Evolutionary conservation across 2,329 filamentous ascomycete species (phyloP), one percentile per base, ranked within the genome.

Genomic region (Exophiala viscosa): DNA sequence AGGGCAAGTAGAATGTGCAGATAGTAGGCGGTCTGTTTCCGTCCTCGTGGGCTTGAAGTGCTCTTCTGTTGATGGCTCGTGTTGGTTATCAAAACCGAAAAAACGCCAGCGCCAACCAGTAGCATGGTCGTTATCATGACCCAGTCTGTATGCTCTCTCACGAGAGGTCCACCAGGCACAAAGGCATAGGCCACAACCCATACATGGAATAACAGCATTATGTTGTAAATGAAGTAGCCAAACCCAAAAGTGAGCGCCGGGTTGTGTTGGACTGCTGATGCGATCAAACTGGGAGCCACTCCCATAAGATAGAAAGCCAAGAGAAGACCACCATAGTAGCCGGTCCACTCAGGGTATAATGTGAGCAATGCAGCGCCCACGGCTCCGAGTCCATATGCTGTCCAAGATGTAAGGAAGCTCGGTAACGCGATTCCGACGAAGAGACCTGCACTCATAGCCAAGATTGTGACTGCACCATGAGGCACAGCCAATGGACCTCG

Each of bases 101-200:
- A 92, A 6, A 97, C 83, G 60, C 93, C 93, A 42, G 83, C 84
- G 28, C 90, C 93, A 57, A 99, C 86, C 53, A 86, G 77, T 2
- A 90, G 68, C 88, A 97, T 95, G 66, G 82, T 95, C 6, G 81
- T 82, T 5, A 83, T 80, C 90, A 97, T 95, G 65, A 99, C 80
- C 88, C 91, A 96, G 68, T 97, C 92, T 1, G 91, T 99, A 66
- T 86, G 91, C 69, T 99, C 93, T 40, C 93, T 86, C 39, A 99
- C 88, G 1, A 96, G 79, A 2, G 90, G 90, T 1, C 93, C 93
- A 46, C 93, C 93, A 1, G 93, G 93, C 2, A 99, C 93, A 63
- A 99, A 99, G 10, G 93, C 93, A 65, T 99, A 99, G 2, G 93
- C 93, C 9, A 99, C 93, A 33, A 96, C 88, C 93, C 93, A 99